Conservation (phyloP, 768 basidiomycete species). For the Dendrothele bispora region DNA sequence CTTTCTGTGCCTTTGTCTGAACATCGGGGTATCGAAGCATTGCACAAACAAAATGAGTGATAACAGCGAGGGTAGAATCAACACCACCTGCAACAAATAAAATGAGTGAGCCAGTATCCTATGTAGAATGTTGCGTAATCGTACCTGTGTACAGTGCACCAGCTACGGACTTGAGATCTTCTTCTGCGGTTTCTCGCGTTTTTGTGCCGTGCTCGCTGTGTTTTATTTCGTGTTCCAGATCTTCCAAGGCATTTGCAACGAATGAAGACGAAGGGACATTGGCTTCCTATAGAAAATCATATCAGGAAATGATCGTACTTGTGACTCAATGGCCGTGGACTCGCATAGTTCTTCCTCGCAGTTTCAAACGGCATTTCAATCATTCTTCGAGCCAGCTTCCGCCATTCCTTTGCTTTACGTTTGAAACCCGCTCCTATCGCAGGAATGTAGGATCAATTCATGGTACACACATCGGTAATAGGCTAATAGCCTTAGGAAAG, state of each 20-base stretch:
- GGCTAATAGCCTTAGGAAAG: too few species aligned
- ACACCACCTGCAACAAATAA: neutral
- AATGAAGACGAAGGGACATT: neutral
- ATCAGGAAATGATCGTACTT: neutral
- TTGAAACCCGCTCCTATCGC: slow-evolving; percentile 31
- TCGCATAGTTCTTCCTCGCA: neutral
- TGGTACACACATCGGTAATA: too few species aligned
- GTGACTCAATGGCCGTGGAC: neutral
- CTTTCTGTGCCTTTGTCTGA: slow-evolving; percentile 18
- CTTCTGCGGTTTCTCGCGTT: too few species aligned
- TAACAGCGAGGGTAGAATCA: neutral
- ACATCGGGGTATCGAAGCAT: slow-evolving; percentile 13
- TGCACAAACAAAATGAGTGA: neutral
- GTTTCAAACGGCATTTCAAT: neutral
- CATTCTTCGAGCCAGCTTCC: neutral
- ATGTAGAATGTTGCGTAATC: neutral
- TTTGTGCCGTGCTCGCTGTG: too few species aligned
- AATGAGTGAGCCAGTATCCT: neutral
- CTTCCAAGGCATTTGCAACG: neutral
- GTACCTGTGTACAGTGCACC: neutral
- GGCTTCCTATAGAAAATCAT: neutral
- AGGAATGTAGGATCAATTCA: too few species aligned
- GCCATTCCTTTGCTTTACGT: slow-evolving; percentile 23
- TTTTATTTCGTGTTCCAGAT: too few species aligned
- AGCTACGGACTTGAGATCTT: neutral